Base-by-base conservation (phyloP, 352 stramenopile genomes). In the Globisporangium ultimum region DNA sequence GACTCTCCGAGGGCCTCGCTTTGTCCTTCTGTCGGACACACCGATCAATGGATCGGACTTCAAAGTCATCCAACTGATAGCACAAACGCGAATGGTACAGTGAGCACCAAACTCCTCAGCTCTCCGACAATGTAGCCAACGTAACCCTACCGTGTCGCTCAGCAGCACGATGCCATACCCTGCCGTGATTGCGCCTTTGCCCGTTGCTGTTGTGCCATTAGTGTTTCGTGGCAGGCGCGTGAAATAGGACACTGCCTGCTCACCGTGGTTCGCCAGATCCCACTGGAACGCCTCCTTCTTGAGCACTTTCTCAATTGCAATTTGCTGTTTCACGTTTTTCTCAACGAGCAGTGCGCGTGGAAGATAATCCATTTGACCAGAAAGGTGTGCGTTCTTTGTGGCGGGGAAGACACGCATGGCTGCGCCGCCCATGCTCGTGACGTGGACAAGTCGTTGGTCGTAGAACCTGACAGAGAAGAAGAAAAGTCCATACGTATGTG, bases 221-320 rank as follows among this genome's bases (percentile, higher is more conserved):
- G 34, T 50, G 28, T 51, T 66, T 20, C 50, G 32, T 20, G 64
- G 56, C 13, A 75, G 55, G 2, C 68, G 71, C 53, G 78, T 75
- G 56, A 84, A 74, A 55, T 71, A 76, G 1, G 72, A 65, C 13
- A 82, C 66, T 7, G 74, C 79, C 32, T 89, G 79, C 54, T 89
- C 78, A 2, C 74, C 77, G 40, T 68, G 78, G 58, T 74, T 76
- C 8, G 80, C 76, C 2, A 92, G 58, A 51, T 89, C 82, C 82
- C 82, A 92, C 22, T 77, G 68, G 54, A 90, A 90, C 9, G 65
- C 63, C 50, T 90, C 78, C 40, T 85, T 86, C 22, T 68, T 70
- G 9, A 92, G 63, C 7, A 80, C 49, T 48, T 79, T 89, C 57
- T 92, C 82, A 24, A 70, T 71, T 8, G 66, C 61, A 32, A 92